phyloP scores from a whole-genome alignment of 2,329 filamentous ascomycete genomes.

The Tolypocladium ovalisporum region DNA sequence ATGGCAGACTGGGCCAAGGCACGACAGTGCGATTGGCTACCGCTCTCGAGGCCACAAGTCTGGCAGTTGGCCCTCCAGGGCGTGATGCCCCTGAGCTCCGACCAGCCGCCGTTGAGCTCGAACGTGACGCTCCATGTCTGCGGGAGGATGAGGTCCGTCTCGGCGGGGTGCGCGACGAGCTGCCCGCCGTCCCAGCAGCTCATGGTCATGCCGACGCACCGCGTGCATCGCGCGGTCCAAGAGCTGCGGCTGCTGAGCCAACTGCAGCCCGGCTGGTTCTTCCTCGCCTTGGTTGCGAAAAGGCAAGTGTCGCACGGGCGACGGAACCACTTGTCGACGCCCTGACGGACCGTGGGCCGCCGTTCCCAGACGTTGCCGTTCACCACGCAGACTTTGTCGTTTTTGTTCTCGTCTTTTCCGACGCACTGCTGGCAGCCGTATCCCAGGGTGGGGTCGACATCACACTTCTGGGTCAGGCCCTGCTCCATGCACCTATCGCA shows the following conservation, averaged over 20 bases:
- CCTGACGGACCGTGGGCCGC: slow-evolving; percentile 8
- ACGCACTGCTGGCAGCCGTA: slow-evolving; percentile 10
- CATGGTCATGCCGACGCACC: slow-evolving; percentile 8
- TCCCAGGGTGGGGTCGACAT: slow-evolving; percentile 11
- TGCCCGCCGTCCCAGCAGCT: slow-evolving; percentile 10
- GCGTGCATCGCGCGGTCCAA: slow-evolving; percentile 11
- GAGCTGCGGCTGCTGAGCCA: slow-evolving; percentile 10
- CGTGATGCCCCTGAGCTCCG: slow-evolving; percentile 7
- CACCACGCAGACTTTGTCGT: background rate
- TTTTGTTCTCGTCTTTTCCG: background rate
- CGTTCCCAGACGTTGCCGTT: slow-evolving; percentile 3
- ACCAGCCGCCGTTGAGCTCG: slow-evolving; percentile 6
- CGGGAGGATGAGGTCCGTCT: slow-evolving; percentile 2
- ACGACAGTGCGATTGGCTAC: slow-evolving; percentile 8
- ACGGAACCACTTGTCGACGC: slow-evolving; percentile 10
- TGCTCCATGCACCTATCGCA: slow-evolving; percentile 7
- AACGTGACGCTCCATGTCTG: slow-evolving; percentile 5
- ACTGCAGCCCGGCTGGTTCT: slow-evolving; percentile 6
- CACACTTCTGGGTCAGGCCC: slow-evolving; percentile 4
- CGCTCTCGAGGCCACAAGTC: slow-evolving; percentile 3
- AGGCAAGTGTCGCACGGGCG: slow-evolving; percentile 12
- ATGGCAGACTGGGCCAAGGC: slow-evolving; percentile 3
- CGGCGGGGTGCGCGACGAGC: slow-evolving; percentile 3
- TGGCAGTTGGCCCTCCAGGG: slow-evolving; percentile 7
- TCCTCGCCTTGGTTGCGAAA: slow-evolving; percentile 2